A percentile compares a stretch with the other conserved stretches of the same genome.
Conservation (phyloP, 805 yeast genomes). For the Yarrowia porcina region DNA sequence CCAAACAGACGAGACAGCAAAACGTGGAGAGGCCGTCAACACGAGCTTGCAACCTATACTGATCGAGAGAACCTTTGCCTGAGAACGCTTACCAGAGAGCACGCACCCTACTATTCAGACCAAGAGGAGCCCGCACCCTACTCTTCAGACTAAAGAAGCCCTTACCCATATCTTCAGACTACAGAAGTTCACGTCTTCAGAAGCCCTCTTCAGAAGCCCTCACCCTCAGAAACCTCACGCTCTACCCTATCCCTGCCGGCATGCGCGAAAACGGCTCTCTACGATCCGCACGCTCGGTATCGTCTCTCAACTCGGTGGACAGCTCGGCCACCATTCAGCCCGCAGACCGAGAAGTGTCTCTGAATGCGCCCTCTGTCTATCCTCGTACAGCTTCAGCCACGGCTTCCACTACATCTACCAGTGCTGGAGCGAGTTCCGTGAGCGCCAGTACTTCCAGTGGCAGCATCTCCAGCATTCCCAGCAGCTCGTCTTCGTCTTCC, state of each 20-base stretch:
- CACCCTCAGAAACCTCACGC: not conserved
- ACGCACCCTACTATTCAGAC: too few species aligned
- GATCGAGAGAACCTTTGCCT: too few species aligned
- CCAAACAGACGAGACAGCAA: not conserved
- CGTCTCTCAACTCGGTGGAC: slow-evolving; percentile 1
- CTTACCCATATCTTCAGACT: too few species aligned
- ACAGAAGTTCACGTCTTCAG: too few species aligned
- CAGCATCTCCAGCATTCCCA: not conserved
- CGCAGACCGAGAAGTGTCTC: not conserved
- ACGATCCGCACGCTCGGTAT: slow-evolving; percentile 17
- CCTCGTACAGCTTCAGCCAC: slow-evolving; percentile 15
- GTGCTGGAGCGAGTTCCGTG: slow-evolving; percentile 2
- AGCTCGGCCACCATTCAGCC: slow-evolving; percentile 15
- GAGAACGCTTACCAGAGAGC: too few species aligned
- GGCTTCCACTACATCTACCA: not conserved
- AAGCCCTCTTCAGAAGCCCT: too few species aligned
- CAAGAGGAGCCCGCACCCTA: too few species aligned
- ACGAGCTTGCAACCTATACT: not conserved
- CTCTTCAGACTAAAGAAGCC: not conserved
- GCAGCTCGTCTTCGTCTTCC: not conserved
- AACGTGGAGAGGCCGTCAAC: not conserved
- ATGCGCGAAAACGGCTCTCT: slow-evolving; percentile 6
- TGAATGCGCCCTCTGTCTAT: slow-evolving; percentile 12
- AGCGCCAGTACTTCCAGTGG: not conserved
- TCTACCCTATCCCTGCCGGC: not conserved